Percentiles rank a stretch among this genome's conserved stretches.
phyloP scores from a whole-genome alignment of 73 alveolate genomes.

The Stentor coeruleus region DNA sequence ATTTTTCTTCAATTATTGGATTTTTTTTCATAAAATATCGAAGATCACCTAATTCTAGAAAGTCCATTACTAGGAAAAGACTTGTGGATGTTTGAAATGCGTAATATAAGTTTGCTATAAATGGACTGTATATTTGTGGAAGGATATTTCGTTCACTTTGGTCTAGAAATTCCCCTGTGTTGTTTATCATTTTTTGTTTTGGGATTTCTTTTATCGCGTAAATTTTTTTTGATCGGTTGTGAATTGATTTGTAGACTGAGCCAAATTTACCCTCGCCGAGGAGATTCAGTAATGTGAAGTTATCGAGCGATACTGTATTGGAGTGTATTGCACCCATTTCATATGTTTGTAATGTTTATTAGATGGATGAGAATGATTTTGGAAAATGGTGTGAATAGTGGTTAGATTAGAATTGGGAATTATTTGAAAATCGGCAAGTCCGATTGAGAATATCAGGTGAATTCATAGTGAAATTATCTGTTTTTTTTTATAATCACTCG shows the following conservation, averaged over 20 bases:
- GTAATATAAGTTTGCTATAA: slow-evolving; percentile 82
- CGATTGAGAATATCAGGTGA: no score
- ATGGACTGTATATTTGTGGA: slow-evolving; percentile 55
- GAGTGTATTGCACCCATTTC: no score
- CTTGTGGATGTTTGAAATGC: slow-evolving; percentile 91
- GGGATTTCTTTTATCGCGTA: slow-evolving; percentile 92
- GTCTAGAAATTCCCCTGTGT: slow-evolving; percentile 24
- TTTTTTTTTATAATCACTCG: no score
- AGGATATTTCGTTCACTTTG: slow-evolving; percentile 49
- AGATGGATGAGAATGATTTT: no score
- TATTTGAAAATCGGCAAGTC: no score
- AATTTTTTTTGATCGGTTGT: slow-evolving; percentile 56
- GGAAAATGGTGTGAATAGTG: no score
- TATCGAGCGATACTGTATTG: not conserved
- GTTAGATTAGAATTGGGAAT: no score
- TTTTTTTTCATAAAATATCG: slow-evolving; percentile 78
- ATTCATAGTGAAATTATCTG: no score
- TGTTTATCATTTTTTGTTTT: slow-evolving; percentile 32
- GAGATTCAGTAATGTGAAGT: slow-evolving; percentile 28
- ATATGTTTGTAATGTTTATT: no score
- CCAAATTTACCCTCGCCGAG: slow-evolving; percentile 91
- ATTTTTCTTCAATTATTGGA: slow-evolving; percentile 81
- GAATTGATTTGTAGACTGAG: slow-evolving; percentile 79
- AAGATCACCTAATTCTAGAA: slow-evolving; percentile 91
- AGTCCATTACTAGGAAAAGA: slow-evolving; percentile 84